Base-by-base conservation (phyloP, 495 filamentous ascomycete species). In the Aspergillus indologenus region DNA sequence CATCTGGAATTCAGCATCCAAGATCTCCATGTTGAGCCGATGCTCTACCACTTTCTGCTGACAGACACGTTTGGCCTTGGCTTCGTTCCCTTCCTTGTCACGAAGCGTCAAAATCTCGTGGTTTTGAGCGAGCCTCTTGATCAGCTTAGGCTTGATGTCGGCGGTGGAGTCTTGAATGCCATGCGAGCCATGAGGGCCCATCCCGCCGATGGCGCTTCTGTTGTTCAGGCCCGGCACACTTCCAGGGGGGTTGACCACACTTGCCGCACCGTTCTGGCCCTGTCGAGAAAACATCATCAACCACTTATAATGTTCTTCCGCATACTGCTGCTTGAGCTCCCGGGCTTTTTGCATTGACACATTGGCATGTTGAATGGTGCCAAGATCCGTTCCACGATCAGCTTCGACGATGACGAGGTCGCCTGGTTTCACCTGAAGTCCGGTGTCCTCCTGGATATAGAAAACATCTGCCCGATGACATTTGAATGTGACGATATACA, bases 1-100 rank as follows among this genome's bases (percentile, higher is more conserved):
- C 94, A 96, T 91, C 67, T 98, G 94, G 70, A 96, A 98, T 71
- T 98, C 94, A n/a, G 94, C 94, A 73, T 98, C 94, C 15, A 98
- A 83, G 58, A 98, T 97, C 67, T 98, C 94, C 94, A 98, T 97
- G 58, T 92, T 90, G 12, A 98, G 82, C 45, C 90, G 87, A 74
- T 98, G 92, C 65, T 98, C 94, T 48, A 85, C 86, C 42, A 96
- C 95, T 71, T 98, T 98, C 65, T 93, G 89, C 77, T 96, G 92
- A 65, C 91, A 97, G 46, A 96, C 87, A 22, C 94, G 85, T 76
- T 97, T 97, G 15, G 94, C 94, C 68, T 98, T 98, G 34, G 95
- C 95, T 71, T 98, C 94, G 58, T 92, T 92, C 26, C 92, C 94
- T 75, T 98, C 94, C 69, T 98, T 98, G 53, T 98, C 94, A 53